A percentile compares a stretch with the other conserved stretches of the same genome.
phyloP scores from a whole-genome alignment of 441 rosid species.

The Brassica hybrid region DNA sequence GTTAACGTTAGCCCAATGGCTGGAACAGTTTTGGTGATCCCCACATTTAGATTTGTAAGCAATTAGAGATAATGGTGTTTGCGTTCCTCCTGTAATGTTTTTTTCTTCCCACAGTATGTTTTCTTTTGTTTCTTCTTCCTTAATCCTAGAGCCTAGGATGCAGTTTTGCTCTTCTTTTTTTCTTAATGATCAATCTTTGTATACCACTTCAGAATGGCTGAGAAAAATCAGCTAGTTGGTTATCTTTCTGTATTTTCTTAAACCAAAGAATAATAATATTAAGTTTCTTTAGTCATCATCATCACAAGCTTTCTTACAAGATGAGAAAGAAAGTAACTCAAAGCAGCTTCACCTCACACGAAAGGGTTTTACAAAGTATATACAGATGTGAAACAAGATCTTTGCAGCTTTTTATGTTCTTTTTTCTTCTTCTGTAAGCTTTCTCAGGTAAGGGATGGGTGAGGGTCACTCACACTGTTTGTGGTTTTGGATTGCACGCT shows the following conservation, averaged over 20 bases:
- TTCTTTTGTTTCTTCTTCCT: slow-evolving; percentile 21
- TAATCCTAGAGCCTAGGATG: slow-evolving; percentile 36
- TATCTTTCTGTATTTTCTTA: slow-evolving; percentile 14
- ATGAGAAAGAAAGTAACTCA: slow-evolving; percentile 19
- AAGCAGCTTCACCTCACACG: slow-evolving; percentile 31
- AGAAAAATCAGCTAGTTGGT: slow-evolving; percentile 33
- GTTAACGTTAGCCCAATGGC: slow-evolving; percentile 32
- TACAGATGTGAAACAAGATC: slow-evolving; percentile 30
- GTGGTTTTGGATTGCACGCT: slow-evolving; percentile 55
- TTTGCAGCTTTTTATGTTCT: slow-evolving; percentile 30
- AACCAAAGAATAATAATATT: slow-evolving; percentile 6
- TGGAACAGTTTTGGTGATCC: slow-evolving; percentile 41
- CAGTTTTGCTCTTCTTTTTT: slow-evolving; percentile 18
- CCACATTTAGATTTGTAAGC: slow-evolving; percentile 39
- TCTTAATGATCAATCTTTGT: slow-evolving; percentile 33
- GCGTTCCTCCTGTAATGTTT: slow-evolving; percentile 29
- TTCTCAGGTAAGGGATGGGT: slow-evolving; percentile 18
- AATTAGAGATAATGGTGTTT: slow-evolving; percentile 31
- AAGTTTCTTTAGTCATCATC: slow-evolving; percentile 8
- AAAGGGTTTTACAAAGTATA: slow-evolving; percentile 29
- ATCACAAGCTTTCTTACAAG: slow-evolving; percentile 30
- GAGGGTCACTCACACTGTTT: slow-evolving; percentile 33
- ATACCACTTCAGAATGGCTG: slow-evolving; percentile 32
- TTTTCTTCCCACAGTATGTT: slow-evolving; percentile 18
- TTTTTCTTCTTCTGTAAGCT: slow-evolving; percentile 17